Percentiles rank a stretch among this genome's conserved stretches.
Conservation (phyloP, 2,329 filamentous ascomycete genomes). For the Fusarium sp. region DNA sequence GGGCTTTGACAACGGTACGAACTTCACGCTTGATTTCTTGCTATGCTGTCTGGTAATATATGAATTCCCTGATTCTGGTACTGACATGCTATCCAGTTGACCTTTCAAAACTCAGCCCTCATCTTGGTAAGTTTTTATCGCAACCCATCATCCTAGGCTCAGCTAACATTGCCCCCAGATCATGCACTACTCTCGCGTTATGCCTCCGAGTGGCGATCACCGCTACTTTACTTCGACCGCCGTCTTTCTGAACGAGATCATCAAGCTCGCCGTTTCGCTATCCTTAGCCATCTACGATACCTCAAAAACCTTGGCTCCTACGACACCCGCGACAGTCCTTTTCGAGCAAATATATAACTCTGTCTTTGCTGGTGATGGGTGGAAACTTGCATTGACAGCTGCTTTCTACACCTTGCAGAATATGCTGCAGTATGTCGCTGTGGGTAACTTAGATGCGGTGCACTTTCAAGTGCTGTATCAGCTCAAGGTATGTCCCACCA, state of each 20-base stretch:
- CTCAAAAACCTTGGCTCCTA: conserved; percentile 78
- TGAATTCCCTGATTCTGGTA: not conserved
- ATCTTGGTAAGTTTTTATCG: conserved; percentile 66
- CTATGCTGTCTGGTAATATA: not conserved
- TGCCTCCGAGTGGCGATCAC: conserved; percentile 84
- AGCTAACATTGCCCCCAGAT: conserved; percentile 62
- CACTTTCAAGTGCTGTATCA: conserved; percentile 96
- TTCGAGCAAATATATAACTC: conserved; percentile 81
- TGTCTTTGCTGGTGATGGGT: conserved; percentile 90
- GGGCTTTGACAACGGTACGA: conserved; percentile 36
- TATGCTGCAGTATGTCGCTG: conserved; percentile 89
- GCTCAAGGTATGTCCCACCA: conserved; percentile 70
- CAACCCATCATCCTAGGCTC: conserved; percentile 45
- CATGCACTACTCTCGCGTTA: conserved; percentile 93
- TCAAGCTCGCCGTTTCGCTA: conserved; percentile 88
- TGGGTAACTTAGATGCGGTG: conserved; percentile 90
- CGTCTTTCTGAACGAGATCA: conserved; percentile 90
- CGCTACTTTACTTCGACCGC: conserved; percentile 95
- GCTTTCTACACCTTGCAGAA: conserved; percentile 91
- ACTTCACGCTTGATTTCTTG: not conserved
- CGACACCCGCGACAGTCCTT: conserved; percentile 81
- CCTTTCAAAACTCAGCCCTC: conserved; percentile 77
- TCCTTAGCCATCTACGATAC: conserved; percentile 90
- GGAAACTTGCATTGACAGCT: conserved; percentile 93
- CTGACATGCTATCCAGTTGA: conserved; percentile 64